Evolutionary conservation across 1,284 basidiomycete species (phyloP).

Genomic region (Cutaneotrichosporon daszewskae): DNA sequence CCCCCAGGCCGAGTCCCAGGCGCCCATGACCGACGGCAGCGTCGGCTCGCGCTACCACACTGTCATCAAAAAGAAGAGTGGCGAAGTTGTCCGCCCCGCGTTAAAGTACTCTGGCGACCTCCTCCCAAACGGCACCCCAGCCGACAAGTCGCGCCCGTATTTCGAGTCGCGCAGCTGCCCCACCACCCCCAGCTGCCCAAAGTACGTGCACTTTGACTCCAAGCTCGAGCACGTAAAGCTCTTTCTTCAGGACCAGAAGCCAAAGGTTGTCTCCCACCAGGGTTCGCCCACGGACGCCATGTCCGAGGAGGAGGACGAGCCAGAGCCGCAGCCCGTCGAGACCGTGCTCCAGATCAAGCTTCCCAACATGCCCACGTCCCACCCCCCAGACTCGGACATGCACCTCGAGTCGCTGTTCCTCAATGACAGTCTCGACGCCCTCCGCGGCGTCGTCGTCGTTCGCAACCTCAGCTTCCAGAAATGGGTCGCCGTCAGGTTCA

Average conservation of each 20-base stretch:
- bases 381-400: conserved; percentile 49
- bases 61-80: conserved; percentile 76
- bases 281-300: conserved; percentile 78
- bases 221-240: conserved; percentile 83
- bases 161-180: conserved; percentile 61
- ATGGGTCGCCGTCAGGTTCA: conserved; percentile 82
- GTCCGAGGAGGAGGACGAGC: conserved; percentile 66
- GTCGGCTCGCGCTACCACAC: conserved; percentile 32
- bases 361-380: conserved; percentile 54
- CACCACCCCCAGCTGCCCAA: conserved; percentile 62
- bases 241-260: conserved; percentile 89
- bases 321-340: conserved; percentile 48
- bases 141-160: conserved; percentile 58
- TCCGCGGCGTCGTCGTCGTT: conserved; percentile 68
- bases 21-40: conserved; percentile 17
- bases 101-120: conserved; percentile 64
- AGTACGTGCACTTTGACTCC: conserved; percentile 87
- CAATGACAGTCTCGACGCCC: conserved; percentile 57
- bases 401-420: conserved; percentile 57
- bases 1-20: conserved; percentile 13
- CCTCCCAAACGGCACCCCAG: conserved; percentile 30
- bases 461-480: conserved; percentile 84
- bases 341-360: conserved; percentile 47
- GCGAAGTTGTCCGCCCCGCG: conserved; percentile 85
- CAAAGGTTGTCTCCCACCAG: conserved; percentile 82